Conservation (phyloP, 192 early-diverging fungal genomes). For the Backusella sp. region DNA sequence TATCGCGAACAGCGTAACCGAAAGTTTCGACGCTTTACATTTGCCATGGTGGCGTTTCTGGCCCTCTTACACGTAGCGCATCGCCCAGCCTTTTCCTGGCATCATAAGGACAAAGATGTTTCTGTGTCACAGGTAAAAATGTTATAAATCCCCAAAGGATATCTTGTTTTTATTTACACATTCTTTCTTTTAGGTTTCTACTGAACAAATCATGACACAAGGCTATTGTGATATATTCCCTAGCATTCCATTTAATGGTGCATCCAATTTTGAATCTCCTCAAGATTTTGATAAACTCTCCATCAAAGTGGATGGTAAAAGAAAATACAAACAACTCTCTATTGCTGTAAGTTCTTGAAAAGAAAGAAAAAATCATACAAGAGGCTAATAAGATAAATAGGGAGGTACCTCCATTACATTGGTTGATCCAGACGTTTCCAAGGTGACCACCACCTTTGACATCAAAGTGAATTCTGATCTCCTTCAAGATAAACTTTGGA, state of each 20-base stretch:
- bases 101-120: not conserved
- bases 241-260: not conserved
- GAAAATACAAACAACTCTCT: not conserved
- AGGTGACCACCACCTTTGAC: not conserved
- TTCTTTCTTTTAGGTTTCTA: not conserved
- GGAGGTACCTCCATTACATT: not conserved
- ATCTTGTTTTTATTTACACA: not conserved
- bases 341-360: not conserved
- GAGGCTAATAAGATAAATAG: not conserved
- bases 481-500: not conserved
- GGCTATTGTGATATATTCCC: not conserved
- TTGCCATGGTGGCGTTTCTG: not conserved
- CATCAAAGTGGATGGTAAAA: not conserved
- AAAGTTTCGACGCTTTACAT: not conserved
- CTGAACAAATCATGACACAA: not conserved
- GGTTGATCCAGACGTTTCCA: not conserved
- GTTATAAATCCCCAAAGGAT: not conserved
- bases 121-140: slow-evolving; percentile 6
- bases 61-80: not conserved
- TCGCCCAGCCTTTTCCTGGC: not conserved
- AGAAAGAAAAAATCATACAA: not conserved
- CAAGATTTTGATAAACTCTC: not conserved
- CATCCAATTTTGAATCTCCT: not conserved
- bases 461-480: not conserved
- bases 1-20: not conserved